A percentile compares a stretch with the other conserved stretches of the same genome.
Conservation (phyloP, 2,329 filamentous ascomycete species). For the Dactylellina haptotyla region DNA sequence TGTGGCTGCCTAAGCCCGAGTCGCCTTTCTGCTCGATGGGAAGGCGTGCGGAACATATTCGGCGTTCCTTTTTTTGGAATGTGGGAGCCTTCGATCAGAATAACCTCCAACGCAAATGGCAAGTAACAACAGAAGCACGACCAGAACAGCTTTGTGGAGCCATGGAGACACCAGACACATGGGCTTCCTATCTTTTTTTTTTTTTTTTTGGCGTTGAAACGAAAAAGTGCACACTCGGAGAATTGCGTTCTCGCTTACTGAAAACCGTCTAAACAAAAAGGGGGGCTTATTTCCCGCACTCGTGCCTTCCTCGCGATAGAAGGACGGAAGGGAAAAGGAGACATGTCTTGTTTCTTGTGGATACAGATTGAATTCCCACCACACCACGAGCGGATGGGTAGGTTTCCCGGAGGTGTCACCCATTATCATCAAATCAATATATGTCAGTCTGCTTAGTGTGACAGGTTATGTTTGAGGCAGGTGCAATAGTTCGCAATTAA, state of each 20-base stretch:
- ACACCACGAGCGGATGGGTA: conserved; percentile 30
- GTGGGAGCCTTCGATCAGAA: conserved; percentile 38
- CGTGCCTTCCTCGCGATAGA: conserved; percentile 44
- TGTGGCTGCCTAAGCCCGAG: conserved; percentile 54
- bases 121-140: conserved; percentile 43
- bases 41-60: conserved; percentile 40
- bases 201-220: conserved; percentile 21
- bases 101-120: conserved; percentile 13
- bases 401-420: conserved; percentile 48
- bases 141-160: conserved; percentile 42
- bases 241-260: conserved; percentile 55
- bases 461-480: conserved; percentile 51
- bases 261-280: conserved; percentile 54
- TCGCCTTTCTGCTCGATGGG: conserved; percentile 38
- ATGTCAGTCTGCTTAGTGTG: conserved; percentile 44
- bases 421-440: conserved; percentile 48
- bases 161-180: conserved; percentile 34
- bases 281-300: conserved; percentile 55
- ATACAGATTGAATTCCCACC: conserved; percentile 22
- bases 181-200: not conserved
- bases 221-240: conserved; percentile 50
- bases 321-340: conserved; percentile 51
- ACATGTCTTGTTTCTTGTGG: conserved; percentile 42
- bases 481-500: conserved; percentile 54
- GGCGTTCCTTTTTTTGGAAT: conserved; percentile 54